Percentiles rank a stretch among this genome's conserved stretches.
Evolutionary conservation across 192 early-diverging fungal species (phyloP).

Genomic region (Linderina pennispora): DNA sequence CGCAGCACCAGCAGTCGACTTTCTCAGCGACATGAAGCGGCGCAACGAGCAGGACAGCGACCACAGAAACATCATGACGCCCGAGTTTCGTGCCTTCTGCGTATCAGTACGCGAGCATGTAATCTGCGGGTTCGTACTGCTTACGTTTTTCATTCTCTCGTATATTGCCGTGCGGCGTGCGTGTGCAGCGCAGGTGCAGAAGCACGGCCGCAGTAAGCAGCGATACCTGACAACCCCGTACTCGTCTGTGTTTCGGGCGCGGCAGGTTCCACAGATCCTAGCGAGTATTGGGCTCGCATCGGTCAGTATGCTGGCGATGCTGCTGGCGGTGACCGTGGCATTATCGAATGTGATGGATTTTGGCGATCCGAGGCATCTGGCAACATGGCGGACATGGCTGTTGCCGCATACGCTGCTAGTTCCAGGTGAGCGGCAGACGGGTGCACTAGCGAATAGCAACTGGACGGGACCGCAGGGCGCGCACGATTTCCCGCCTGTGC

Average conservation of each 20-base stretch:
- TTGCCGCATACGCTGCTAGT: slow-evolving; percentile 31
- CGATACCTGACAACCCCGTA: slow-evolving; percentile 27
- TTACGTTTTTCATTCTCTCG: slow-evolving; percentile 24
- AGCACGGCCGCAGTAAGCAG: not conserved
- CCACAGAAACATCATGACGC: slow-evolving; percentile 45
- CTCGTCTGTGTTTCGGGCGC: slow-evolving; percentile 25
- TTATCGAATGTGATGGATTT: slow-evolving; percentile 44
- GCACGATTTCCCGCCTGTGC: slow-evolving; percentile 39
- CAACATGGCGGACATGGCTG: slow-evolving; percentile 41
- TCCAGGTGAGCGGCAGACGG: slow-evolving; percentile 13
- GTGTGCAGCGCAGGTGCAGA: slow-evolving; percentile 4
- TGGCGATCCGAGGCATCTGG: slow-evolving; percentile 14
- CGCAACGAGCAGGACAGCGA: slow-evolving; percentile 38
- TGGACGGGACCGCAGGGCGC: slow-evolving; percentile 22
- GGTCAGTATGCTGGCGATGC: slow-evolving; percentile 20
- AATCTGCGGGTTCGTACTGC: slow-evolving; percentile 23
- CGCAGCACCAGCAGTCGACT: slow-evolving; percentile 8
- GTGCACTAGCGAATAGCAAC: not conserved
- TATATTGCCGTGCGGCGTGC: slow-evolving; percentile 27
- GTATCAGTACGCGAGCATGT: slow-evolving; percentile 36
- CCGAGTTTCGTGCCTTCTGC: slow-evolving; percentile 39
- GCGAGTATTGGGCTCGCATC: slow-evolving; percentile 28
- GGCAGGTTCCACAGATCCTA: slow-evolving; percentile 28
- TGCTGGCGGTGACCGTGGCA: slow-evolving; percentile 26
- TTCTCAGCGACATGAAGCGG: slow-evolving; percentile 43